Percentiles rank a stretch among this genome's conserved stretches.
phyloP scores from a whole-genome alignment of 371 early-diverging fungal species.

The Lichtheimia corymbifera region DNA sequence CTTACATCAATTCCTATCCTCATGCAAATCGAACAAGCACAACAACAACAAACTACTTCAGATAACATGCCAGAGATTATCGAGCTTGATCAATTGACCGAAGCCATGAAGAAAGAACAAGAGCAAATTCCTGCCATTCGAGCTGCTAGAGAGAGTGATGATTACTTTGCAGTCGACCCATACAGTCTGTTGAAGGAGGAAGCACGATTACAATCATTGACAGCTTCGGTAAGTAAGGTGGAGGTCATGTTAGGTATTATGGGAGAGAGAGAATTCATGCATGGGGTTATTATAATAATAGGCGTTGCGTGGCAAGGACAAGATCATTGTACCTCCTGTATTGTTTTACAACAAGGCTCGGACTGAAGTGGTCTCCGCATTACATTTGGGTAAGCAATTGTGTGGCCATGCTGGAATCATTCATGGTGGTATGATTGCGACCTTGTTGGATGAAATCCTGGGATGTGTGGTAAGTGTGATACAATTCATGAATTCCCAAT shows the following conservation, averaged over 20 bases:
- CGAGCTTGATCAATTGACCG: background rate
- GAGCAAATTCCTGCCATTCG: conserved; percentile 36
- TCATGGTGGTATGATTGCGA: conserved; percentile 72
- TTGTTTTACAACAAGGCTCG: conserved; percentile 38
- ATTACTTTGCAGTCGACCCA: conserved; percentile 29
- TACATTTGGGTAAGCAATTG: conserved; percentile 42
- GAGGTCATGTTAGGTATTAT: background rate
- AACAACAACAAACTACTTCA: background rate
- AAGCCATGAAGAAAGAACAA: conserved; percentile 11
- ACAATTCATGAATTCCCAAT: conserved; percentile 4
- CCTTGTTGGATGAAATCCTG: conserved; percentile 68
- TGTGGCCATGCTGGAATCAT: conserved; percentile 68
- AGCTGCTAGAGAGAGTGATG: conserved; percentile 26
- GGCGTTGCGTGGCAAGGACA: conserved; percentile 43
- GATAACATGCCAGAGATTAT: background rate
- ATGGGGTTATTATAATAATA: conserved; percentile 3
- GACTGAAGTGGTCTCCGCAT: conserved; percentile 31
- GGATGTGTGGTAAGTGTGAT: conserved; percentile 45
- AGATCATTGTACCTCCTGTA: conserved; percentile 34
- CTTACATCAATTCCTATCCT: background rate
- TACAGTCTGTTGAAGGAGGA: conserved; percentile 29
- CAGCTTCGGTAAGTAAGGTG: conserved; percentile 40
- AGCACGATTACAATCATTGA: conserved; percentile 31
- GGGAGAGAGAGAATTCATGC: background rate
- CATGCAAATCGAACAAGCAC: conserved; percentile 1